Conservation (phyloP, 306 rosid genomes). For the Dicorynia guianensis region DNA sequence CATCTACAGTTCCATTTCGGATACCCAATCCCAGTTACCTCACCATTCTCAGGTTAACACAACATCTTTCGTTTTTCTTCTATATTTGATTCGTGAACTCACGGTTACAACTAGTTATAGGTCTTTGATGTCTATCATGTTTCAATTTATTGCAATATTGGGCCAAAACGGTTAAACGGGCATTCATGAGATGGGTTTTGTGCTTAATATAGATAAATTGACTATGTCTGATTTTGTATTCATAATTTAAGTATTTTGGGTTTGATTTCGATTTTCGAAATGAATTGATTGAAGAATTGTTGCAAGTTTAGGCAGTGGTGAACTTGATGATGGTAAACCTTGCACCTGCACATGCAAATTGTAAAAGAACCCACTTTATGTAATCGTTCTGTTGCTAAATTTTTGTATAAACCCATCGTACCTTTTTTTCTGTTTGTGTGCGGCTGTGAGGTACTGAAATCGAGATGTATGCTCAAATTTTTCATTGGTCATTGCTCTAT, state of each 20-base stretch:
- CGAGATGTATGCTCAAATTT: neutral
- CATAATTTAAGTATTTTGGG: neutral
- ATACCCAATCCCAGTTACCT: slow-evolving; percentile 42
- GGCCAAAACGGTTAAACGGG: neutral
- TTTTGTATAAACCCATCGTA: neutral
- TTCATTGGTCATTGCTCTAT: neutral
- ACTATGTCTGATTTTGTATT: neutral
- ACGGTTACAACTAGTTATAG: neutral
- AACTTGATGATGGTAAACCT: neutral
- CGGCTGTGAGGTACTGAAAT: neutral
- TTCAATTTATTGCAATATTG: too few relatives aligned
- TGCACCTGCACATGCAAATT: neutral
- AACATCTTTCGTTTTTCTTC: neutral
- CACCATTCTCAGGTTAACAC: slow-evolving; percentile 54
- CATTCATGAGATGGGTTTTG: neutral
- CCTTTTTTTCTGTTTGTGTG: neutral
- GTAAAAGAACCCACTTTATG: neutral
- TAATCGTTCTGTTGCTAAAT: neutral
- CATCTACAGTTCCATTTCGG: slow-evolving; percentile 67
- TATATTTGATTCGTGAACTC: neutral
- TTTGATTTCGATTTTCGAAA: neutral
- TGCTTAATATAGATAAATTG: neutral
- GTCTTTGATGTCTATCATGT: too few relatives aligned
- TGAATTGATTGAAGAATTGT: neutral
- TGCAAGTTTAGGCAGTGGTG: neutral